Evolutionary conservation across 345 rosid genomes (phyloP), one percentile per base, ranked within the genome.

Genomic region (Pelargonium nanum): DNA sequence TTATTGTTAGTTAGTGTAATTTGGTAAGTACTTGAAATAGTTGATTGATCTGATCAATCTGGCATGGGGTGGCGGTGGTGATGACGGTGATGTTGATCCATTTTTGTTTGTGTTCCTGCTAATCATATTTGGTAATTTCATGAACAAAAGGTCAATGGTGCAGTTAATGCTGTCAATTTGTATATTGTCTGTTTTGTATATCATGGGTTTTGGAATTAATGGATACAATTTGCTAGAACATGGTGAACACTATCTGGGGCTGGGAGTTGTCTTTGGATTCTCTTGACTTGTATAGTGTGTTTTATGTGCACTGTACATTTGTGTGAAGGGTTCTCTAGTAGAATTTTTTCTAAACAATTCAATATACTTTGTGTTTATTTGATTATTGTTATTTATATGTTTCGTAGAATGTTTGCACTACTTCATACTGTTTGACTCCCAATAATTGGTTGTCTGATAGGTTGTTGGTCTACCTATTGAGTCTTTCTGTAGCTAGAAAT

Each of bases 401-500:
- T 12, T 40, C 9, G 2, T 4, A 12, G 48, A 7, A 2, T 40
- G 0, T 40, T 40, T 12, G 48, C 48, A 6, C n/a, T 40, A 40
- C 48, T 12, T 30, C 48, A 0, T 12, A 40, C 16, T 12, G 15
- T n/a, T n/a, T 17, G 48, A 40, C 48, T 40, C 48, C 15, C 2
- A 40, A 17, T 12, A 40, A 17, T 12, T 0, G 48, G 48, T 40
- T 40, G 48, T 40, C 48, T 40, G 48, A 40, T 40, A 17, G 48
- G 48, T 40, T 40, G 15, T 40, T 40, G 48, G 48, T 40, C 15
- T 2, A 12, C 7, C 32, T 3, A 28, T 28, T 28, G 17, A n/a
- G 48, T 40, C 16, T 40, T 40, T 15, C 15, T 40, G 48, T 40
- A 40, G 48, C 48, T 40, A 71, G 66, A 70, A 68, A 88, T 88